Evolutionary conservation across 83 land plant species (phyloP).

Genomic region (Diphasiastrum complanatum): DNA sequence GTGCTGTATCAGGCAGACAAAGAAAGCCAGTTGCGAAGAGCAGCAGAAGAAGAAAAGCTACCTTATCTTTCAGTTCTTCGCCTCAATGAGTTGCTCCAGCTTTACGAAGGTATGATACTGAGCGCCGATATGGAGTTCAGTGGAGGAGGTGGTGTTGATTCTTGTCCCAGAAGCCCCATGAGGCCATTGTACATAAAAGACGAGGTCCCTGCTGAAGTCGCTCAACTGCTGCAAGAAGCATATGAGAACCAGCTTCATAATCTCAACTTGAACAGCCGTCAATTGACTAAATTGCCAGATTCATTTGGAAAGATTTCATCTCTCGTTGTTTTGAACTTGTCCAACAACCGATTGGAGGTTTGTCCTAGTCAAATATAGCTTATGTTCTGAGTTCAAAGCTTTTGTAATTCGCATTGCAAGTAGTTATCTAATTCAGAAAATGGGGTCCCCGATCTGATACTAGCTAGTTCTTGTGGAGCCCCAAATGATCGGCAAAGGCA

Average conservation of each 20-base stretch:
- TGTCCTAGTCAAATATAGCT: neutral
- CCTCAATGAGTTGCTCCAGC: conserved; percentile 66
- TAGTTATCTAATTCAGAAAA: too few relatives aligned
- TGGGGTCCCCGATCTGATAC: too few relatives aligned
- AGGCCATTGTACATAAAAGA: conserved; percentile 14
- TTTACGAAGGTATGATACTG: conserved; percentile 51
- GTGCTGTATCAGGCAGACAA: conserved; percentile 44
- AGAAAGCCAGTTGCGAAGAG: conserved; percentile 42
- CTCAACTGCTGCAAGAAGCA: conserved; percentile 29
- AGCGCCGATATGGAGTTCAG: conserved; percentile 58
- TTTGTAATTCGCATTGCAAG: too few relatives aligned
- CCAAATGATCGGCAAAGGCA: too few relatives aligned
- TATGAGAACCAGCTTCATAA: conserved; percentile 30
- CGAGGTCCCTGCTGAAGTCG: conserved; percentile 49
- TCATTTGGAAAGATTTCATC: conserved; percentile 50
- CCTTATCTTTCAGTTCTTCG: conserved; percentile 43
- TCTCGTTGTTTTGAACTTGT: conserved; percentile 44
- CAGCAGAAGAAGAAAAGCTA: conserved; percentile 50
- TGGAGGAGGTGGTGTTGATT: conserved; percentile 11
- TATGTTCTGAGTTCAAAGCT: too few relatives aligned
- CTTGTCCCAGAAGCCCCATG: neutral
- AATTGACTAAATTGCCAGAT: conserved; percentile 51
- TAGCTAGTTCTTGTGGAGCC: too few relatives aligned
- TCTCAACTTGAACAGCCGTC: conserved; percentile 44
- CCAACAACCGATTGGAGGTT: conserved; percentile 69